Conservation (phyloP, 768 basidiomycete species). For the Coprinopsis cinerea region DNA sequence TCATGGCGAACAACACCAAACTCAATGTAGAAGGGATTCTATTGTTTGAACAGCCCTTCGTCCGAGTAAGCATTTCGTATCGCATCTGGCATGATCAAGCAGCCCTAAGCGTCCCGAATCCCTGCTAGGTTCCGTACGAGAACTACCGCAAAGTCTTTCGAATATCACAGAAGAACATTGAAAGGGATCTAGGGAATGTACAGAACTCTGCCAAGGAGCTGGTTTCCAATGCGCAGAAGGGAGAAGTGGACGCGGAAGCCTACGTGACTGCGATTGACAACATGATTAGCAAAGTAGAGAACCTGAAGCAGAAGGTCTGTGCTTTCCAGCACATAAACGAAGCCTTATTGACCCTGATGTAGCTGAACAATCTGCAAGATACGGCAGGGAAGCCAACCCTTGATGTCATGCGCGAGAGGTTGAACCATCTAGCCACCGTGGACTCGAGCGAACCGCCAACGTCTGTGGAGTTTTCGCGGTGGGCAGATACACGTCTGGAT, state of each 20-base stretch:
- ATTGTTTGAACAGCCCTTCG: conserved; percentile 83
- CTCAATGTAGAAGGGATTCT: conserved; percentile 68
- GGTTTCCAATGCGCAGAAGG: conserved; percentile 35
- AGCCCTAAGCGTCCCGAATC: conserved; percentile 1
- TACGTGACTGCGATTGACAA: conserved; percentile 57
- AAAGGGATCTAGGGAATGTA: conserved; percentile 65
- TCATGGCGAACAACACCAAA: conserved; percentile 48
- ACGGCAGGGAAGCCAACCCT: conserved; percentile 54
- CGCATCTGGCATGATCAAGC: not conserved
- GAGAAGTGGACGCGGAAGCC: conserved; percentile 40
- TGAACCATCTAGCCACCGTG: conserved; percentile 62
- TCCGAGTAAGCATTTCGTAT: conserved; percentile 41
- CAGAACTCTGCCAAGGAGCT: conserved; percentile 57
- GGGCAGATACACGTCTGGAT: conserved; percentile 77
- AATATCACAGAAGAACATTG: conserved; percentile 72
- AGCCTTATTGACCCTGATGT: not conserved
- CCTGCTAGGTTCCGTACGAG: conserved; percentile 79
- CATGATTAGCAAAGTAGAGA: conserved; percentile 73
- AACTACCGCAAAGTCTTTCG: conserved; percentile 87
- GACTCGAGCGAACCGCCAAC: conserved; percentile 50
- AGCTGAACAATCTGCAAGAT: conserved; percentile 47
- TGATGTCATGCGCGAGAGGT: conserved; percentile 67
- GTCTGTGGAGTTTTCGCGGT: conserved; percentile 58
- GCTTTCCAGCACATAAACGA: not conserved
- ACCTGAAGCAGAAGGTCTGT: conserved; percentile 81